Conservation (phyloP, 768 basidiomycete species). For the Phlegmacium glaucopus region DNA sequence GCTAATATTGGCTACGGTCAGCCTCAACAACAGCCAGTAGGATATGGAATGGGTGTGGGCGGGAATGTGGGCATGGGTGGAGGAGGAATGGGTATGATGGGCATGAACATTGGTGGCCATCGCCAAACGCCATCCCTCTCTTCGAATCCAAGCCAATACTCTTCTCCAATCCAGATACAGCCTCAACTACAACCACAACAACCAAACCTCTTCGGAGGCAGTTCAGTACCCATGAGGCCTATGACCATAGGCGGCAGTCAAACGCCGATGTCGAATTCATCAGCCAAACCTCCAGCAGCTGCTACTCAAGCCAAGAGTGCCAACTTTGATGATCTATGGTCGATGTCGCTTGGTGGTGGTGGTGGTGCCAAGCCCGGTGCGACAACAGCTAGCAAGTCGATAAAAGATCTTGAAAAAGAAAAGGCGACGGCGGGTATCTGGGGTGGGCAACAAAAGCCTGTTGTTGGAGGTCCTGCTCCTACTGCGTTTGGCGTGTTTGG, state of each 20-base stretch:
- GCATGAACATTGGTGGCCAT: slow-evolving; percentile 27
- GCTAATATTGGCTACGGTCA: slow-evolving; percentile 24
- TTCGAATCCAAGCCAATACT: slow-evolving; percentile 25
- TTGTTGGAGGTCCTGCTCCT: slow-evolving; percentile 13
- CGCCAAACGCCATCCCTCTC: slow-evolving; percentile 35
- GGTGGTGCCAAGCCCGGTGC: slow-evolving; percentile 34
- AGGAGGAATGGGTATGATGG: slow-evolving; percentile 23
- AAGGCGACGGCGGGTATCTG: slow-evolving; percentile 80
- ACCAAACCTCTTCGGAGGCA: slow-evolving; percentile 27
- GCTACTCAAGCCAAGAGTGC: slow-evolving; percentile 25
- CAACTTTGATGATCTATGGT: slow-evolving; percentile 90
- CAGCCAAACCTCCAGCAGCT: slow-evolving; percentile 33
- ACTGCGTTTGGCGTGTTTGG: slow-evolving; percentile 27
- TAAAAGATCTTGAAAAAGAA: slow-evolving; percentile 87
- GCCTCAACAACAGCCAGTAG: slow-evolving; percentile 26
- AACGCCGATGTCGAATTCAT: slow-evolving; percentile 23
- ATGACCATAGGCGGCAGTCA: slow-evolving; percentile 16
- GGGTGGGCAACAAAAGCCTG: slow-evolving; percentile 41
- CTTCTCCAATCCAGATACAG: slow-evolving; percentile 23
- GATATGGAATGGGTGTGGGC: slow-evolving; percentile 7
- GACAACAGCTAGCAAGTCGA: slow-evolving; percentile 57
- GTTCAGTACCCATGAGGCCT: slow-evolving; percentile 27
- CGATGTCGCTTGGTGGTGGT: slow-evolving; percentile 64
- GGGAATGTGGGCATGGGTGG: slow-evolving; percentile 9
- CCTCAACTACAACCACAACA: slow-evolving; percentile 19